phyloP scores from a whole-genome alignment of 345 rosid genomes.

The Eucalyptus coolabah region DNA sequence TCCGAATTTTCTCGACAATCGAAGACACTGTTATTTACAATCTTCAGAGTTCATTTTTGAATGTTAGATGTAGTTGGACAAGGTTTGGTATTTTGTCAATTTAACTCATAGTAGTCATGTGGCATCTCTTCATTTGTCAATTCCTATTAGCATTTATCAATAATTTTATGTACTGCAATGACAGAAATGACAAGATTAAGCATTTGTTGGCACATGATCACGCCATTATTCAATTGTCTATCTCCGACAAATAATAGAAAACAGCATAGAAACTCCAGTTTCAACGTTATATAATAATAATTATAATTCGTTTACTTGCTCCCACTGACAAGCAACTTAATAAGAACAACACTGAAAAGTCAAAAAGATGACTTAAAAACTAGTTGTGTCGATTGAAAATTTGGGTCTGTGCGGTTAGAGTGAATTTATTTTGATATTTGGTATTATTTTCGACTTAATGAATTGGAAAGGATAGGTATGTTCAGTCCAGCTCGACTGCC shows the following conservation, averaged over 20 bases:
- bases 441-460: neutral
- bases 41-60: neutral
- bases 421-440: neutral
- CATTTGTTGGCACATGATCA: neutral
- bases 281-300: neutral
- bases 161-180: neutral
- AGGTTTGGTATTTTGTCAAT: neutral
- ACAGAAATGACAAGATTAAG: neutral
- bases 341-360: neutral
- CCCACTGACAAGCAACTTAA: neutral
- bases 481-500: neutral
- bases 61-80: neutral
- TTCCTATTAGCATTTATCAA: neutral
- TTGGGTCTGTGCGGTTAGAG: neutral
- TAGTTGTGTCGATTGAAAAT: neutral
- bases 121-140: neutral
- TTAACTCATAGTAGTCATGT: neutral
- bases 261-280: neutral
- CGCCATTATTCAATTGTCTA: neutral
- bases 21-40: neutral
- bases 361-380: neutral
- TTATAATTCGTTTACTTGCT: neutral
- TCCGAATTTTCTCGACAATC: neutral
- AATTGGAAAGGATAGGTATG: neutral
- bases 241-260: neutral